phyloP scores from a whole-genome alignment of 1,284 basidiomycete genomes.

The Apiotrichum montevideense region DNA sequence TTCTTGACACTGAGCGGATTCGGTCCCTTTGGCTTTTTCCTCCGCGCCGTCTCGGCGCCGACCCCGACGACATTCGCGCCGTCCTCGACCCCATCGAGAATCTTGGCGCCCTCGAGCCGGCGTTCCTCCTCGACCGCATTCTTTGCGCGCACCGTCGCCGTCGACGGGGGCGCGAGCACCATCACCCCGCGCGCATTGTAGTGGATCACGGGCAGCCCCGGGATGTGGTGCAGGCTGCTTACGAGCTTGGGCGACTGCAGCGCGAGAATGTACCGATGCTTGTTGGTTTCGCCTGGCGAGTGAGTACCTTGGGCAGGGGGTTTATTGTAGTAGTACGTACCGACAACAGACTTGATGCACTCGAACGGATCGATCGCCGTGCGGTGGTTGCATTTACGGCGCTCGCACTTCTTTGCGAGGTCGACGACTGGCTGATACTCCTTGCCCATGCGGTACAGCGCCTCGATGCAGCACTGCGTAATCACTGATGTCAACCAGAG shows the following conservation, averaged over 20 bases:
- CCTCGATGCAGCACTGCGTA: constrained; percentile 88
- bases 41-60: constrained; percentile 27
- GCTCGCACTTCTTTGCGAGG: constrained; percentile 85
- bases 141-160: constrained; percentile 66
- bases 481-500: constrained; percentile 61
- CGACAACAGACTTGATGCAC: constrained; percentile 76
- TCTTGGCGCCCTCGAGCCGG: constrained; percentile 40
- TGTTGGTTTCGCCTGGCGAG: constrained; percentile 67
- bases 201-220: constrained; percentile 79
- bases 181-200: constrained; percentile 79
- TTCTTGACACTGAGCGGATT: constrained; percentile 84
- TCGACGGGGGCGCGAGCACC: constrained; percentile 79
- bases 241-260: constrained; percentile 69
- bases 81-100: constrained; percentile 35
- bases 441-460: constrained; percentile 74
- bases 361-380: constrained; percentile 71
- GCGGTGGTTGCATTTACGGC: constrained; percentile 88
- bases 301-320: no score
- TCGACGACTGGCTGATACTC: constrained; percentile 65
- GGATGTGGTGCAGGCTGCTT: constrained; percentile 59
- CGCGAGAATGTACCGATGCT: constrained; percentile 81
- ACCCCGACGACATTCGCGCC: constrained; percentile 48
- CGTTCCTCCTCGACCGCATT: constrained; percentile 50
- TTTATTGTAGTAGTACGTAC: constrained; percentile 49
- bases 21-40: constrained; percentile 70